Evolutionary conservation across 768 basidiomycete species (phyloP).

Genomic region (Leccinum imitatum): DNA sequence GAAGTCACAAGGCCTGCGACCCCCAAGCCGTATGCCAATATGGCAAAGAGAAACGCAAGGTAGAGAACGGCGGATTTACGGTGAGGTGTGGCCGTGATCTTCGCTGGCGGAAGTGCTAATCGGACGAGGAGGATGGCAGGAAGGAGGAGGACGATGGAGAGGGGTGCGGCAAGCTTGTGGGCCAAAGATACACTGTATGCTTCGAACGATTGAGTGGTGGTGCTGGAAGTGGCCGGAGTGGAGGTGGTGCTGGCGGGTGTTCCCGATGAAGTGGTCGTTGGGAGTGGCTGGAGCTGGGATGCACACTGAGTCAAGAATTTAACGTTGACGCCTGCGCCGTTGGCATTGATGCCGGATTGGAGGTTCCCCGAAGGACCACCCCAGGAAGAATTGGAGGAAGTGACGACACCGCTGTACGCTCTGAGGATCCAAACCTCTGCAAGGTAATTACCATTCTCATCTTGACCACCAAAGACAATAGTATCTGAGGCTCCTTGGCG

Average conservation of each 20-base stretch:
- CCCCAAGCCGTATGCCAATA: constrained; percentile 58
- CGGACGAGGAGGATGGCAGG: constrained; percentile 43
- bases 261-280: constrained; percentile 25
- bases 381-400: constrained; percentile 57
- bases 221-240: constrained; percentile 5
- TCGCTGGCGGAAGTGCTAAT: constrained; percentile 40
- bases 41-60: constrained; percentile 38
- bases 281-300: constrained; percentile 29
- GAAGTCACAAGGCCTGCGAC: constrained; percentile 60
- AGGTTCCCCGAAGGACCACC: constrained; percentile 66
- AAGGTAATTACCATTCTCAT: constrained; percentile 62
- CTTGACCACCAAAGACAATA: constrained; percentile 77
- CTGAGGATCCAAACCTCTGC: constrained; percentile 79
- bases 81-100: constrained; percentile 21
- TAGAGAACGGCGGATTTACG: constrained; percentile 33
- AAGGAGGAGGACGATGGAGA: constrained; percentile 47
- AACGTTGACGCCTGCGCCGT: constrained; percentile 64
- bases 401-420: constrained; percentile 62
- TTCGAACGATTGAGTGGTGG: constrained; percentile 19
- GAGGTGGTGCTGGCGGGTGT: constrained; percentile 15
- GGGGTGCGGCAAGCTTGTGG: constrained; percentile 48
- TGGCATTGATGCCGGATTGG: constrained; percentile 60
- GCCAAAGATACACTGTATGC: constrained; percentile 42
- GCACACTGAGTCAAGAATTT: constrained; percentile 65
- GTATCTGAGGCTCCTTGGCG: constrained; percentile 58